Conservation (phyloP, 1,284 basidiomycete genomes). For the Cryptococcus sp. region DNA sequence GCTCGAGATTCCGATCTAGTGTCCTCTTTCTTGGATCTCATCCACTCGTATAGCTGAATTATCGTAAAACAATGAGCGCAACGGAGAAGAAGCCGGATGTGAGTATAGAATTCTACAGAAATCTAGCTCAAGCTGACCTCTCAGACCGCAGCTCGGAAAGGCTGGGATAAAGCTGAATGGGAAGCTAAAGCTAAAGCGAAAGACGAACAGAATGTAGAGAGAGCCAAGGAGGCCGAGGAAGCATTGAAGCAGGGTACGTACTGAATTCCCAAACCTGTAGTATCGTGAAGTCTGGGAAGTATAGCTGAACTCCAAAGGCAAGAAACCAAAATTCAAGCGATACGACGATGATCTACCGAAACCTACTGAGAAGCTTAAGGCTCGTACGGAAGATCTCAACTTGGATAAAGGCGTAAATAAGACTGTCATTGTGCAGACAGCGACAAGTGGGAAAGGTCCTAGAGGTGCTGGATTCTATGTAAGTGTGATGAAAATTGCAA, state of each 20-base stretch:
- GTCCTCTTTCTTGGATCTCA: no score
- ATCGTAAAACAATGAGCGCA: no score
- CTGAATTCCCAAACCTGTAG: not conserved
- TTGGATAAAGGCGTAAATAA: conserved; percentile 88
- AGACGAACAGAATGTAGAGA: conserved; percentile 35
- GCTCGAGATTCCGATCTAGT: no score
- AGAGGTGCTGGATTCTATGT: conserved; percentile 82
- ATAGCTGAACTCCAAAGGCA: conserved; percentile 55
- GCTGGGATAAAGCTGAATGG: conserved; percentile 48
- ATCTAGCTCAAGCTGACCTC: conserved; percentile 1
- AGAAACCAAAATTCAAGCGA: conserved; percentile 60
- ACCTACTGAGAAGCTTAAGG: conserved; percentile 83
- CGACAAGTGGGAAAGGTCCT: conserved; percentile 68
- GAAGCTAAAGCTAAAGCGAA: conserved; percentile 45
- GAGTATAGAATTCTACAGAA: no score
- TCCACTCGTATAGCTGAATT: no score
- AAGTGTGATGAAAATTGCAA: conserved; percentile 27
- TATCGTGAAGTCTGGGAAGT: not conserved
- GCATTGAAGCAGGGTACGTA: conserved; percentile 65
- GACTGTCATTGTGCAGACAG: conserved; percentile 72
- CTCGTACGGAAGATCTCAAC: conserved; percentile 71
- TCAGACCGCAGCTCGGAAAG: conserved; percentile 21
- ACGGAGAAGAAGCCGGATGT: no score
- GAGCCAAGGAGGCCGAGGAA: conserved; percentile 41
- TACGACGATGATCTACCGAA: conserved; percentile 65